Percentiles rank a stretch among this genome's conserved stretches.
Evolutionary conservation across 495 filamentous ascomycete genomes (phyloP).

Genomic region (Halenospora varia): DNA sequence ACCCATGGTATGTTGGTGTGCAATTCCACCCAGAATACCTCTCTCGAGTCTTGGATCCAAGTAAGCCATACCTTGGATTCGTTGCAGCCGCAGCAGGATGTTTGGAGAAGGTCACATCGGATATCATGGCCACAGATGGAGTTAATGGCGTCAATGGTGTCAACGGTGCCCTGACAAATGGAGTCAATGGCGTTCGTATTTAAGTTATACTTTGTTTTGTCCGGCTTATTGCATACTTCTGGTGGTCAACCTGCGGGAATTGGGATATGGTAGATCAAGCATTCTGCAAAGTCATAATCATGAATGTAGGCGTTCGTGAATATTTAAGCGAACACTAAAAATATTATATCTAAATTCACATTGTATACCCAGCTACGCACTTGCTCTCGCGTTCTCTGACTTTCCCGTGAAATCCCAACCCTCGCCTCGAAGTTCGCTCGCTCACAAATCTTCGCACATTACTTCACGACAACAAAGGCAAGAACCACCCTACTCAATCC

Average conservation of each 20-base stretch:
- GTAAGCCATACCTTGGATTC: slow-evolving; percentile 79
- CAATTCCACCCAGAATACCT: slow-evolving; percentile 89
- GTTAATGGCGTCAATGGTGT: slow-evolving; percentile 2
- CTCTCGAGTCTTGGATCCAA: slow-evolving; percentile 66
- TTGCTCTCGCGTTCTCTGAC: too few species aligned
- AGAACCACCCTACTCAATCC: too few species aligned
- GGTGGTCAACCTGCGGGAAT: neutral
- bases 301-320: too few species aligned
- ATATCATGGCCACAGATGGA: slow-evolving; percentile 2
- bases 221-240: neutral
- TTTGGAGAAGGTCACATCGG: slow-evolving; percentile 40
- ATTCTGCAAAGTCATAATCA: neutral
- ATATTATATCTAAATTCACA: neutral
- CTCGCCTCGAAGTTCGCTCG: too few species aligned
- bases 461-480: too few species aligned
- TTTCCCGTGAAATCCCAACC: too few species aligned
- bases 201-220: neutral
- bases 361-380: too few species aligned
- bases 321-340: too few species aligned
- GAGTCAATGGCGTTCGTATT: slow-evolving; percentile 8
- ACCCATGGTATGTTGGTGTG: slow-evolving; percentile 88
- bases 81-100: slow-evolving; percentile 70
- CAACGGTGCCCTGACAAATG: neutral
- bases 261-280: neutral
- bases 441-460: too few species aligned